These are phyloP conservation scores for Rhizopogon vulgaris DNA, from an alignment of 768 basidiomycete genomes.

Conservation along the genomic window DNA sequence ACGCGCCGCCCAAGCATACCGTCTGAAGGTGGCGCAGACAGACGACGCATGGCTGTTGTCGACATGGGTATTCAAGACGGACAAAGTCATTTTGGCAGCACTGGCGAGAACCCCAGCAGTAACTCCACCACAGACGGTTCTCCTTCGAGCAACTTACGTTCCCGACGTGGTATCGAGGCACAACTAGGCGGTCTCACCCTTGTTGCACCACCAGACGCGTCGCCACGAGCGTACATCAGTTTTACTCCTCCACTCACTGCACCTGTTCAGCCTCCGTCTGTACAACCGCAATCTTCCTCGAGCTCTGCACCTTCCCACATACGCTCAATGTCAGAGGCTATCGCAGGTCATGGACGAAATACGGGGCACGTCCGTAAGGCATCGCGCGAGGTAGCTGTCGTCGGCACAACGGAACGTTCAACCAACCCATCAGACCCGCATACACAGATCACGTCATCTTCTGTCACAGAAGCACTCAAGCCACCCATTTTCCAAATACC, in stretches of 20 bases:
- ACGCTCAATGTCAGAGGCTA: constrained; percentile 46
- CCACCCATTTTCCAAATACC: constrained; percentile 32
- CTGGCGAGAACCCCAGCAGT: constrained; percentile 5
- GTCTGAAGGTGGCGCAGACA: constrained; percentile 56
- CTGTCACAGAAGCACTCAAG: constrained; percentile 26
- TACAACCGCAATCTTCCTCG: constrained; percentile 11
- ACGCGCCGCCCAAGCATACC: constrained; percentile 45
- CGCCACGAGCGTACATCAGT: constrained; percentile 44
- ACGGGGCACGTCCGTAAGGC: constrained; percentile 37
- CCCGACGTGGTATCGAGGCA: constrained; percentile 35
- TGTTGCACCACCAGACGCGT: constrained; percentile 68
- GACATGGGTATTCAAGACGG: constrained; percentile 39
- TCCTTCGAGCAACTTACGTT: constrained; percentile 26
- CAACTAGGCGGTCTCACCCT: constrained; percentile 47
- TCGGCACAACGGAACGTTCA: constrained; percentile 36
- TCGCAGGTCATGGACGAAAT: constrained; percentile 21
- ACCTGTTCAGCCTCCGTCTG: constrained; percentile 26
- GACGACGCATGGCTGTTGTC: constrained; percentile 62
- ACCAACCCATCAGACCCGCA: constrained; percentile 20
- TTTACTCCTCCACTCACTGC: constrained; percentile 47
- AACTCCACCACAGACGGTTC: constrained; percentile 21
- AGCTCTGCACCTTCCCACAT: constrained; percentile 25
- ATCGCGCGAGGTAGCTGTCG: constrained; percentile 47
- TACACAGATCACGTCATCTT: constrained; percentile 22
- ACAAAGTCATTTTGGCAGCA: too few species aligned